Base-by-base conservation (phyloP, 805 yeast genomes). In the Candida palmyrensis region DNA sequence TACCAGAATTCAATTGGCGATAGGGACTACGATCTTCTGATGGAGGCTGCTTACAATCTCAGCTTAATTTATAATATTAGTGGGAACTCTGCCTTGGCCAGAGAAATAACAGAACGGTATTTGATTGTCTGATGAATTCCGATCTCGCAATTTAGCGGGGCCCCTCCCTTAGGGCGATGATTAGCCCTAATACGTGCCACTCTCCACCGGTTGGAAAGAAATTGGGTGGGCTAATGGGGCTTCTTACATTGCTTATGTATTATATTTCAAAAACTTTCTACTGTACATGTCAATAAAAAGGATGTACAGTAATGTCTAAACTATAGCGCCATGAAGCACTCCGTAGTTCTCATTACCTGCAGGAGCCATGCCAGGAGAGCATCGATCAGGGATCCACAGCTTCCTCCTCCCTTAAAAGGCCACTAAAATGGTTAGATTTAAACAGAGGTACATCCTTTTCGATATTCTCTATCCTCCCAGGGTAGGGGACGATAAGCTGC, bases 41-140 rank as follows among this genome's bases (percentile, higher is more conserved):
- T 63, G 43, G 95, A 86, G 42, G 84, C 96, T 0, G 97, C 97
- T 1, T 87, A 89, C 50, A 90, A 90, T 49, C 60, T 88, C 44
- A 70, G 79, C 20, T 66, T 81, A 46, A 82, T 90, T 16, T 90
- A 86, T 56, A 78, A 77, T 37, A 65, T 73, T 42, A 80, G 80
- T 50, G 95, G 94, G 4, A 89, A 89, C 49, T 60, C 75, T 9
- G 59, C 59, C 34, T 62, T 80, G 27, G 89, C 96, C 0, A 68
- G 75, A 35, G 57, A 62, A 24, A 53, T 89, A 14, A 77, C 86
- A 59, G 82, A 80, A 33, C 59, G 69, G 49, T 81, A 83, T 54
- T 62, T 90, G 30, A 38, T 28, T 25, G 27, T 29, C 33, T 30
- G 23, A n/a, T n/a, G n/a, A n/a, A n/a, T n/a, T n/a, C n/a, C n/a